These are phyloP conservation scores for Verbascum thapsus DNA, from an alignment of 257 asterid species.

Conservation along the genomic window DNA sequence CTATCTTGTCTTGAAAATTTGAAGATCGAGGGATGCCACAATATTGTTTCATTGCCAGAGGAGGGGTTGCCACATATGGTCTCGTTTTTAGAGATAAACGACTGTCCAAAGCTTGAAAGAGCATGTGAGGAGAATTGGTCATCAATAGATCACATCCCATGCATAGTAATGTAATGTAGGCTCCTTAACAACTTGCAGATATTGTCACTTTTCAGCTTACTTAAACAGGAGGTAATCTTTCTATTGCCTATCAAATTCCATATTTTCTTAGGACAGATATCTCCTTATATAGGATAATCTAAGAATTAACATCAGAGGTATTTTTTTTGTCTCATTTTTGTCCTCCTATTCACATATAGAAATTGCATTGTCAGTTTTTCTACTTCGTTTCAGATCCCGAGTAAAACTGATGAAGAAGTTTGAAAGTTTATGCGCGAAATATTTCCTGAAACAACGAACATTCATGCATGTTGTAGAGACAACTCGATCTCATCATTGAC, in stretches of 20 bases:
- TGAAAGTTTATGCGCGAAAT: background rate
- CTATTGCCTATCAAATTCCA: constrained; percentile 11
- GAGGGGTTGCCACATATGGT: constrained; percentile 51
- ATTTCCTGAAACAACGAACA: too few species aligned
- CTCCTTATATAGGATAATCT: background rate
- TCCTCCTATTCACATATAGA: background rate
- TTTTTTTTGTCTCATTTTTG: background rate
- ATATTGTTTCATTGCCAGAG: constrained; percentile 39
- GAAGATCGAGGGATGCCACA: constrained; percentile 45
- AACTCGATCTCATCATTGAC: too few species aligned
- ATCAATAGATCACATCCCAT: constrained; percentile 52
- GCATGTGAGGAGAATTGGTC: constrained; percentile 41
- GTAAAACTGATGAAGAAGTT: background rate
- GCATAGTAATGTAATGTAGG: constrained; percentile 56
- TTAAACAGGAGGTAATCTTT: constrained; percentile 10
- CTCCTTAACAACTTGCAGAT: background rate
- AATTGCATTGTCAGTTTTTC: background rate
- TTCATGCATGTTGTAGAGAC: too few species aligned
- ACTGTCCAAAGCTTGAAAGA: constrained; percentile 41
- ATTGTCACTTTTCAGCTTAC: constrained; percentile 8
- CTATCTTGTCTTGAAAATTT: constrained; percentile 52
- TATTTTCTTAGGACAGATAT: background rate
- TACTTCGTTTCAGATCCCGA: background rate
- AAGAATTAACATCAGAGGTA: background rate
- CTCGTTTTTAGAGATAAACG: constrained; percentile 49